Evolutionary conservation across 306 rosid genomes (phyloP), one percentile per base, ranked within the genome.

Genomic region (Heteromeles arbutifolia): DNA sequence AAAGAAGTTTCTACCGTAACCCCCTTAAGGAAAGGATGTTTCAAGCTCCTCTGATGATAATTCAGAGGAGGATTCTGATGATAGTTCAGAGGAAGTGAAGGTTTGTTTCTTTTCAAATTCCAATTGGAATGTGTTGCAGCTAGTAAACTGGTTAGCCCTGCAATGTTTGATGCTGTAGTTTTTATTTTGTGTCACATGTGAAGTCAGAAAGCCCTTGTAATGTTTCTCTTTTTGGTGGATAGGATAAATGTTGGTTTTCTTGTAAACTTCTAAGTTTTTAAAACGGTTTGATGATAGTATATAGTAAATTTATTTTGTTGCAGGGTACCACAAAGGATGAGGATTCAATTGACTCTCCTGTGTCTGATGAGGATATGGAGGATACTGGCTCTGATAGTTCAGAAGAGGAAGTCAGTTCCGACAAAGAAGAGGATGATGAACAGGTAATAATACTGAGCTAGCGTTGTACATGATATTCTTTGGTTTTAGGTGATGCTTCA

Each of bases 181-280:
- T 39, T 43, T 24, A 11, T 43, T 17, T 43, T 18, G 8, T 8
- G 4, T 9, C 2, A 5, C 13, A 24, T 10, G 65, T 11, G 32
- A 24, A 50, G 65, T 10, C 65, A 34, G 26, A 11, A 56, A 41
- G 14, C 22, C 19, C 8, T 59, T 69, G 10, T 8, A 25, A 26
- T 1, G 19, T 71, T 57, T 43, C 52, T 3, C 12, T 78, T 80
- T n/a, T 82, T 85, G 25, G 89, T 58, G 17, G 88, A 84, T 4
- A 84, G 78, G 81, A 86, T 77, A 61, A 54, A 59, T 39, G 24
- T 19, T 67, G 68, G 18, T 32, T 34, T 61, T 37, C n/a, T 17
- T 34, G 5, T 17, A 7, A 18, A 4, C 43, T 48, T 70, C 12
- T 4, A 41, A 19, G 45, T 34, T 19, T 57, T 56, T 34, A 15